phyloP scores from a whole-genome alignment of 768 basidiomycete species.

The Neoboletus brunneissimus region DNA sequence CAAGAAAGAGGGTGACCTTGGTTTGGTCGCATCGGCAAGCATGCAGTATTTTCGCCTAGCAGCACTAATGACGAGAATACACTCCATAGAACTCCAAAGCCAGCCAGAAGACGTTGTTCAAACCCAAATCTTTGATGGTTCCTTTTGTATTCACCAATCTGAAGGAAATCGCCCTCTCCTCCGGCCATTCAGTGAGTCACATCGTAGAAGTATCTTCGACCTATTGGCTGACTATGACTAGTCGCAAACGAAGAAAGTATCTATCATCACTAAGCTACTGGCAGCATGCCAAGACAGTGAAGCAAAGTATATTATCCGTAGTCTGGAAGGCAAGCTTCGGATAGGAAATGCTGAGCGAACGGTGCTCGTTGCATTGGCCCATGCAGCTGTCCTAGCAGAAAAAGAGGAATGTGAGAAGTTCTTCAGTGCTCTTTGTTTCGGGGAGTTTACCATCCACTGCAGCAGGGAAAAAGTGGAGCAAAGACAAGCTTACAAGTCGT shows the following conservation, averaged over 20 bases:
- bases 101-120: constrained; percentile 90
- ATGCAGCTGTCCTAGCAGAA: constrained; percentile 83
- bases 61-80: background rate
- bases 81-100: constrained; percentile 82
- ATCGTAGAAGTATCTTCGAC: background rate
- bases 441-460: background rate
- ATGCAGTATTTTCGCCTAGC: background rate
- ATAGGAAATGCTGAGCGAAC: constrained; percentile 97
- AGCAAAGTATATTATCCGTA: constrained; percentile 95
- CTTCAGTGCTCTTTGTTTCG: background rate
- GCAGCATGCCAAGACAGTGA: constrained; percentile 89
- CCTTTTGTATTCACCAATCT: constrained; percentile 87
- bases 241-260: constrained; percentile 95
- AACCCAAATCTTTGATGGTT: constrained; percentile 87
- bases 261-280: constrained; percentile 89
- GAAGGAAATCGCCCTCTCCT: constrained; percentile 82
- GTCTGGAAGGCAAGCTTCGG: constrained; percentile 93
- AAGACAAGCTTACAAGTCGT: constrained; percentile 66
- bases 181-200: constrained; percentile 72
- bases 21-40: constrained; percentile 90
- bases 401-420: constrained; percentile 52
- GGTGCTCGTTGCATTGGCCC: constrained; percentile 91
- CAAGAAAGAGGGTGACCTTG: constrained; percentile 93
- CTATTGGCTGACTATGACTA: constrained; percentile 30
- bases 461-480: constrained; percentile 74